These are phyloP conservation scores for Psilocybe tampanensis DNA, from an alignment of 768 basidiomycete species.

Conservation along the genomic window DNA sequence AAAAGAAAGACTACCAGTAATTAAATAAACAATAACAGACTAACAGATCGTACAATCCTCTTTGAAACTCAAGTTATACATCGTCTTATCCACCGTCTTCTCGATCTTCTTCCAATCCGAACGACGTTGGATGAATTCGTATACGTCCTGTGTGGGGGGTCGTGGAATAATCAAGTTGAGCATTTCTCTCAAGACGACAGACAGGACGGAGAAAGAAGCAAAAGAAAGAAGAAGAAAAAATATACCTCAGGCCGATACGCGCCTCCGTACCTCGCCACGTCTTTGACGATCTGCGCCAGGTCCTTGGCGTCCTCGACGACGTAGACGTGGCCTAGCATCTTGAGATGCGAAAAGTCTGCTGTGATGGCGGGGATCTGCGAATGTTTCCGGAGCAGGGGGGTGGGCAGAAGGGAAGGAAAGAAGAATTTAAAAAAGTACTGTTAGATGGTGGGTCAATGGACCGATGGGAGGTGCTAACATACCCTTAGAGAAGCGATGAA, in stretches of 20 bases:
- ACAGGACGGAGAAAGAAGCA: background rate
- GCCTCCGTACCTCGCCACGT: slow-evolving; percentile 95
- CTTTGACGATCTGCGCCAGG: slow-evolving; percentile 92
- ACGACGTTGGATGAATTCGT: slow-evolving; percentile 93
- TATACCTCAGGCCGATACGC: slow-evolving; percentile 90
- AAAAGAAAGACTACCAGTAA: no score
- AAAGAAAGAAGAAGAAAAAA: background rate
- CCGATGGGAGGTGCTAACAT: slow-evolving; percentile 1
- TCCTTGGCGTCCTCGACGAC: slow-evolving; percentile 97
- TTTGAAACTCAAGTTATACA: slow-evolving; percentile 92
- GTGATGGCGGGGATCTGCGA: slow-evolving; percentile 73
- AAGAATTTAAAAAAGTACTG: background rate
- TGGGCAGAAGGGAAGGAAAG: background rate
- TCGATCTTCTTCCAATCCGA: slow-evolving; percentile 99
- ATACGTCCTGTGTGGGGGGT: slow-evolving; percentile 92
- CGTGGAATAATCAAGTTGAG: no score
- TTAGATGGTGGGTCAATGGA: background rate
- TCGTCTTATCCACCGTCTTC: slow-evolving; percentile 91
- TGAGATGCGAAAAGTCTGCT: slow-evolving; percentile 89
- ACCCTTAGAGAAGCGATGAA: slow-evolving; percentile 90
- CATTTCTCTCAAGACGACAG: no score
- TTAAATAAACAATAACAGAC: no score
- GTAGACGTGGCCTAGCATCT: slow-evolving; percentile 97
- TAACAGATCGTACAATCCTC: slow-evolving; percentile 78
- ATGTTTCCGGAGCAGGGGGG: background rate